These are phyloP conservation scores for Mycena floridula DNA, from an alignment of 768 basidiomycete genomes.

Conservation along the genomic window DNA sequence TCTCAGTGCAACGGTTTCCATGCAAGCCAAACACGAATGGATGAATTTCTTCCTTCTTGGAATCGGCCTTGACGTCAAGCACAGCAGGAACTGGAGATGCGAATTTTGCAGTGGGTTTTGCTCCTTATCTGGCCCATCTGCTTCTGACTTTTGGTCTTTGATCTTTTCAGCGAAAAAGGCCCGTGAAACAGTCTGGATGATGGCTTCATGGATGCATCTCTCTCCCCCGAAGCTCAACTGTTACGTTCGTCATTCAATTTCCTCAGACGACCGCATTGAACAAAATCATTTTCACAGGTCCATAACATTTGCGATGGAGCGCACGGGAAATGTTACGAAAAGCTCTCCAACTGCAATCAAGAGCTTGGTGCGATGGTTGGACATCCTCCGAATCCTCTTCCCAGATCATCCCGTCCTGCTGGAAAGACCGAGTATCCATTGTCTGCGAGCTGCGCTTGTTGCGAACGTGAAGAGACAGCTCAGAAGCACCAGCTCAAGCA, in stretches of 20 bases:
- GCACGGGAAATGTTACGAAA: constrained; percentile 1
- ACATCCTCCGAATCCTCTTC: not conserved
- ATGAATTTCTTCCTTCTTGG: not conserved
- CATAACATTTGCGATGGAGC: constrained; percentile 6
- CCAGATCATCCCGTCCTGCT: not conserved
- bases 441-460: constrained; percentile 6
- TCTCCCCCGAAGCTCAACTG: not conserved
- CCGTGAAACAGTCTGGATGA: constrained; percentile 8
- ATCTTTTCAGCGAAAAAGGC: constrained; percentile 1
- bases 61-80: constrained; percentile 6
- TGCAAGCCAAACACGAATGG: constrained; percentile 1
- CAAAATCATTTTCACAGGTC: constrained; percentile 3
- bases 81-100: constrained; percentile 10
- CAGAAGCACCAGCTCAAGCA: constrained; percentile 5
- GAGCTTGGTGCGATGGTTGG: not conserved
- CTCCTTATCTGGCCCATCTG: not conserved
- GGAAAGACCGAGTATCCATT: constrained; percentile 2
- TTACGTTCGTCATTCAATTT: constrained; percentile 4
- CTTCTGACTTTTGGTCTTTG: not conserved
- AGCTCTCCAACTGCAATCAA: not conserved
- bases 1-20: not conserved
- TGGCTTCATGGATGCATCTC: constrained; percentile 4
- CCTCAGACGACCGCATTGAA: not conserved
- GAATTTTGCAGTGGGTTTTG: constrained; percentile 11
- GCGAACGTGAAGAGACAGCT: constrained; percentile 2